Evolutionary conservation across 441 rosid genomes (phyloP).

Genomic region (Daphne laureola): DNA sequence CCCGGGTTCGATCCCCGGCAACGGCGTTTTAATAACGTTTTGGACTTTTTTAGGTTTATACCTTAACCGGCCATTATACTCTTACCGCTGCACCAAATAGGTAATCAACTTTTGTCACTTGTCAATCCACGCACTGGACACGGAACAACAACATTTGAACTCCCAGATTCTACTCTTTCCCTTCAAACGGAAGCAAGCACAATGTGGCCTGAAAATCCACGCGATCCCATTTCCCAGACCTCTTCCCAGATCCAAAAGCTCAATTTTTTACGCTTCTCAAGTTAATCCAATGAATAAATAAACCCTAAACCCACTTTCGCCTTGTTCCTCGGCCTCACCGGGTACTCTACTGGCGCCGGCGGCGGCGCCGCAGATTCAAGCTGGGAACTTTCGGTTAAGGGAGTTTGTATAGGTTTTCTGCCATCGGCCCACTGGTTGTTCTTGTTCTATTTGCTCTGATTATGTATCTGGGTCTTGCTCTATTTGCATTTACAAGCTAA

Average conservation of each 20-base stretch:
- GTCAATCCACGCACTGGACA: too few species aligned
- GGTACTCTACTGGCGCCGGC: slow-evolving; percentile 30
- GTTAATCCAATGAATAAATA: background rate
- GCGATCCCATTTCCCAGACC: slow-evolving; percentile 3
- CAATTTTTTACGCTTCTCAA: background rate
- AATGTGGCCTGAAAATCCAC: slow-evolving; percentile 14
- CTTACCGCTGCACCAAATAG: too few species aligned
- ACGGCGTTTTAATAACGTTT: slow-evolving; percentile 31
- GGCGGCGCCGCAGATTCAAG: slow-evolving; percentile 31
- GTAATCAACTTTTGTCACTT: too few species aligned
- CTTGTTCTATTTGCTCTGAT: slow-evolving; percentile 61
- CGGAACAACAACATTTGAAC: too few species aligned
- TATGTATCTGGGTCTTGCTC: slow-evolving; percentile 46
- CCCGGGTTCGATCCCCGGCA: slow-evolving; percentile 92
- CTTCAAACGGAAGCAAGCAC: background rate
- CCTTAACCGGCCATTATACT: too few species aligned
- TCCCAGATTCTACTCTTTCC: too few species aligned
- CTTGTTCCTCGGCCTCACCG: slow-evolving; percentile 64
- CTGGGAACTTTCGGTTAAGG: slow-evolving; percentile 63
- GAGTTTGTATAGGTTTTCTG: slow-evolving; percentile 40
- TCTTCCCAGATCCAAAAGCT: background rate
- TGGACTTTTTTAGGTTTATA: too few species aligned
- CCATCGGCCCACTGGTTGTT: slow-evolving; percentile 54
- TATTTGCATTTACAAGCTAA: slow-evolving; percentile 49
- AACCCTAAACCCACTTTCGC: slow-evolving; percentile 40